Evolutionary conservation across 2,329 filamentous ascomycete genomes (phyloP).

Genomic region (Fragosphaeria purpurea): DNA sequence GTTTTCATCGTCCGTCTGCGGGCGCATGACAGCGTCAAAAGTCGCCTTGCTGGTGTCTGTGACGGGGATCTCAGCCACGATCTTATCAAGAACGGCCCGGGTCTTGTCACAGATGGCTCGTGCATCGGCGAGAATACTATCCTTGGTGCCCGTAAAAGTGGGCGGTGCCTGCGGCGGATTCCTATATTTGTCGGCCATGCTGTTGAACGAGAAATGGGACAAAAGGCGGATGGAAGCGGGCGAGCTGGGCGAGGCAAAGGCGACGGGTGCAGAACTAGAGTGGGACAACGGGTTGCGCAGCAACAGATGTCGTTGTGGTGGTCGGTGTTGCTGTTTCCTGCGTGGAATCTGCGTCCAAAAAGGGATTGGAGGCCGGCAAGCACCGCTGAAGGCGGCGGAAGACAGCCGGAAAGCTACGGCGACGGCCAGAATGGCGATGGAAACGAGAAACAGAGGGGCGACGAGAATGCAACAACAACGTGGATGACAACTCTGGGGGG

Average conservation of each 20-base stretch:
- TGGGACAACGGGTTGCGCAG: not conserved
- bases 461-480: conserved; percentile 14
- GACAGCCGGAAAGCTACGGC: conserved; percentile 48
- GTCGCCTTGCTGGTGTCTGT: conserved; percentile 40
- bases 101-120: conserved; percentile 55
- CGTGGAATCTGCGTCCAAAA: conserved; percentile 4
- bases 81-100: conserved; percentile 54
- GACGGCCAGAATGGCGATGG: conserved; percentile 57
- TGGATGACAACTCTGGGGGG: too few species aligned
- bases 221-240: conserved; percentile 23
- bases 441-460: conserved; percentile 45
- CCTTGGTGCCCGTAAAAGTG: conserved; percentile 64
- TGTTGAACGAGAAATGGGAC: conserved; percentile 39
- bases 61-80: conserved; percentile 50
- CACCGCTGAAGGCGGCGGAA: conserved; percentile 43
- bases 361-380: conserved; percentile 3
- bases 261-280: too few species aligned
- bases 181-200: conserved; percentile 58
- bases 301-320: conserved; percentile 2
- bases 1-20: conserved; percentile 67
- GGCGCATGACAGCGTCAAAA: conserved; percentile 48
- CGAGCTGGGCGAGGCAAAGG: conserved; percentile 15
- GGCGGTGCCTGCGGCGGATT: conserved; percentile 70
- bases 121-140: conserved; percentile 57
- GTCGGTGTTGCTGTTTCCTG: not conserved